Percentiles rank a stretch among this genome's conserved stretches.
Conservation (phyloP, 2,329 filamentous ascomycete species). For the Cytospora schulzeri region DNA sequence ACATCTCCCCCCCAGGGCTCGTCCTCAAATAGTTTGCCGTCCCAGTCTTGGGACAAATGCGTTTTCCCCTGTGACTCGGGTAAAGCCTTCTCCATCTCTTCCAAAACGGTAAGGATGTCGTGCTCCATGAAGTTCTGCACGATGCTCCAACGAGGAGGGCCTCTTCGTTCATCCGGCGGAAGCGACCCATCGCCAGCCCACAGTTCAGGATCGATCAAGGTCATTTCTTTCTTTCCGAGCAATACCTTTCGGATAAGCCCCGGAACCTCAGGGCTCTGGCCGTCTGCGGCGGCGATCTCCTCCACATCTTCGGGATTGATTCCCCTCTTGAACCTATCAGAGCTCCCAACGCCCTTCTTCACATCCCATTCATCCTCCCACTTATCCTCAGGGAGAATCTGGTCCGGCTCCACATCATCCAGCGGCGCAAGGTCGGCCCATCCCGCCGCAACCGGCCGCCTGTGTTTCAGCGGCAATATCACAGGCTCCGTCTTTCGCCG, state of each 20-base stretch:
- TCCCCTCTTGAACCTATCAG: not conserved
- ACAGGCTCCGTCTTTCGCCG: not conserved
- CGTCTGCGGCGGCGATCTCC: not conserved
- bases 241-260: not conserved
- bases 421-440: conserved; percentile 9
- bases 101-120: conserved; percentile 13
- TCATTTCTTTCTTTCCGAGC: not conserved
- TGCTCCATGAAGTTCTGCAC: conserved; percentile 17
- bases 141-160: not conserved
- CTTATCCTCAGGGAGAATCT: conserved; percentile 9
- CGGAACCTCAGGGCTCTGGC: not conserved
- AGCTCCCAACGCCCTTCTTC: not conserved
- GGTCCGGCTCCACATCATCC: not conserved
- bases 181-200: conserved; percentile 8
- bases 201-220: conserved; percentile 18
- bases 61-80: not conserved
- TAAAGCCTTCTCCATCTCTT: not conserved
- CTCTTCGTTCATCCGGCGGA: not conserved
- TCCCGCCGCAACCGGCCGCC: not conserved
- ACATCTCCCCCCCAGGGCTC: too few species aligned
- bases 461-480: conserved; percentile 2
- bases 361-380: conserved; percentile 12
- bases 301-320: not conserved
- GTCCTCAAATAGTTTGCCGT: not conserved
- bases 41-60: not conserved